Conservation (phyloP, 163 green algal species). For the Scenedesmus sp. region DNA sequence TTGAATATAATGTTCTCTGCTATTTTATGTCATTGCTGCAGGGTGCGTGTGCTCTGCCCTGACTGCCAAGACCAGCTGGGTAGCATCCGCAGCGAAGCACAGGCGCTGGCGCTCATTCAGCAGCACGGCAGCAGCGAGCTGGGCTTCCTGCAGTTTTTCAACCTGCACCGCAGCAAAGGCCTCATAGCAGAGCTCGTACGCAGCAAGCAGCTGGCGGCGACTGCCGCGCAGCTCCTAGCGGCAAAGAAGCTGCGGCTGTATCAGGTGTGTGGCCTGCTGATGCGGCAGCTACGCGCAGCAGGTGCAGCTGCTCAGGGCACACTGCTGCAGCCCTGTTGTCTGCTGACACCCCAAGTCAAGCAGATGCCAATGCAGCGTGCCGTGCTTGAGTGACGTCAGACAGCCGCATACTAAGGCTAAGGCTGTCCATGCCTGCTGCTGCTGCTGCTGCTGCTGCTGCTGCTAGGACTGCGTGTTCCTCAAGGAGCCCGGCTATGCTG, state of each 20-base stretch:
- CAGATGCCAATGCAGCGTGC: too few relatives aligned
- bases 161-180: slow-evolving; percentile 54
- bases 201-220: slow-evolving; percentile 34
- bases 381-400: too few relatives aligned
- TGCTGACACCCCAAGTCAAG: too few relatives aligned
- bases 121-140: slow-evolving; percentile 54
- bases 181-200: slow-evolving; percentile 32
- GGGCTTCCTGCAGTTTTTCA: slow-evolving; percentile 73
- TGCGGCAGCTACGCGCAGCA: background rate
- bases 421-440: background rate
- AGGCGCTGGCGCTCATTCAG: slow-evolving; percentile 39
- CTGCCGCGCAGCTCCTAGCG: slow-evolving; percentile 57
- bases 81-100: slow-evolving; percentile 14
- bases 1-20: background rate
- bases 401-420: too few relatives aligned
- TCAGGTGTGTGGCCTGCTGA: slow-evolving; percentile 26
- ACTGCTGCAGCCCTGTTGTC: background rate
- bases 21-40: slow-evolving; percentile 9
- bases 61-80: background rate
- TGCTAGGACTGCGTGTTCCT: slow-evolving; percentile 76
- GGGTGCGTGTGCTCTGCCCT: slow-evolving; percentile 61
- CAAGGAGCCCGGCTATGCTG: slow-evolving; percentile 71
- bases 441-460: background rate
- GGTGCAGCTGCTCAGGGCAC: background rate
- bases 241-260: slow-evolving; percentile 54